Conservation (phyloP, 768 basidiomycete species). For the Kwoniella botswanensis region DNA sequence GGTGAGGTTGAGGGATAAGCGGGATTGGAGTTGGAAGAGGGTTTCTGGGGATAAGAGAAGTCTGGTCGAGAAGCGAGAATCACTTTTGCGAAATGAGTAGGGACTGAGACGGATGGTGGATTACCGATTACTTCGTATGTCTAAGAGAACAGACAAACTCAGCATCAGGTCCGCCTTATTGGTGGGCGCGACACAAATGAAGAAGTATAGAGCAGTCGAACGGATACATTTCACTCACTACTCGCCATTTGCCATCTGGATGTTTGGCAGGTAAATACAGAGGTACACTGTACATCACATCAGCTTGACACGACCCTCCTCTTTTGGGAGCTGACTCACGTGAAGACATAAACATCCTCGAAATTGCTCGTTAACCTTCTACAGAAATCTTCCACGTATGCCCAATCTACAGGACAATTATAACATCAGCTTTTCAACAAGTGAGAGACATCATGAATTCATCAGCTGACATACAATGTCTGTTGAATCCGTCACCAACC, state of each 20-base stretch:
- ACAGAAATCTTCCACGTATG: slow-evolving; percentile 95
- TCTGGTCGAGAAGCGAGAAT: slow-evolving; percentile 76
- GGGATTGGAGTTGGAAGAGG: slow-evolving; percentile 44
- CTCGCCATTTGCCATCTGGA: slow-evolving; percentile 90
- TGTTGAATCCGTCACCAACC: slow-evolving; percentile 95
- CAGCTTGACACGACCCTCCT: background rate
- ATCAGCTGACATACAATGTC: slow-evolving; percentile 73
- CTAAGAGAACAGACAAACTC: slow-evolving; percentile 59
- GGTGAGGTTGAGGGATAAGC: slow-evolving; percentile 36
- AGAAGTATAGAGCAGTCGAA: too few species aligned
- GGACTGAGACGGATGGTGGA: slow-evolving; percentile 87
- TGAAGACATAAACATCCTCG: slow-evolving; percentile 95
- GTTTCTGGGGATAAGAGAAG: slow-evolving; percentile 68
- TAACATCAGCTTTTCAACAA: background rate
- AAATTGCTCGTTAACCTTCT: slow-evolving; percentile 83
- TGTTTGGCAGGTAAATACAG: slow-evolving; percentile 89
- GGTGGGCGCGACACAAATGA: background rate
- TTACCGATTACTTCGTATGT: slow-evolving; percentile 92
- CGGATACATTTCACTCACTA: slow-evolving; percentile 66
- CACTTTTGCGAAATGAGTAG: slow-evolving; percentile 98
- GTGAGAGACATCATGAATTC: too few species aligned
- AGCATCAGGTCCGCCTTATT: background rate
- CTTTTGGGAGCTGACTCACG: slow-evolving; percentile 57
- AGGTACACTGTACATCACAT: slow-evolving; percentile 65
- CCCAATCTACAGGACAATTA: slow-evolving; percentile 75